These are phyloP conservation scores for Choanephora cucurbitarum DNA, from an alignment of 371 early-diverging fungal species.

Conservation along the genomic window DNA sequence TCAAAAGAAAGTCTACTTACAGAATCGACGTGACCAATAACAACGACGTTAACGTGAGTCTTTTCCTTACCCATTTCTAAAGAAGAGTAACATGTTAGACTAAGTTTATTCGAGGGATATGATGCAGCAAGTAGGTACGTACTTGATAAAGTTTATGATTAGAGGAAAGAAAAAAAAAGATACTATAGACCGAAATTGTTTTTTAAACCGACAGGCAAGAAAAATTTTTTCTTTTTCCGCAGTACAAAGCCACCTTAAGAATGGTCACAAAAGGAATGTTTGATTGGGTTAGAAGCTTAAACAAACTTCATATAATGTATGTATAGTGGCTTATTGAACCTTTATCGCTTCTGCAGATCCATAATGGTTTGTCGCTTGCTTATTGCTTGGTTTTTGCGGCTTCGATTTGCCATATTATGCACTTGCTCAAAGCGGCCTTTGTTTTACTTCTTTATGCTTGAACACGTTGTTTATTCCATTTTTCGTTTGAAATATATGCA, in stretches of 20 bases:
- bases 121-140: not conserved
- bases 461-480: too few species aligned
- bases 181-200: too few species aligned
- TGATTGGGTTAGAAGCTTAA: conserved; percentile 3
- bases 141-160: conserved; percentile 12
- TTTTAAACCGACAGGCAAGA: conserved; percentile 3
- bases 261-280: conserved; percentile 9
- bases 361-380: too few species aligned
- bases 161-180: conserved; percentile 18
- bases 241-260: conserved; percentile 16
- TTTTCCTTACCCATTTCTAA: conserved; percentile 89
- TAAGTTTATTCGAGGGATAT: not conserved
- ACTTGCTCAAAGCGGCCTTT: too few species aligned
- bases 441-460: too few species aligned
- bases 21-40: conserved; percentile 99
- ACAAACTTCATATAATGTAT: too few species aligned
- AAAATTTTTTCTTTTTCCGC: conserved; percentile 12
- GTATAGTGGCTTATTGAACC: too few species aligned
- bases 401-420: too few species aligned
- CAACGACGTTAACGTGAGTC: conserved; percentile 94
- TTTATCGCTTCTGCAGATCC: too few species aligned
- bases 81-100: not conserved
- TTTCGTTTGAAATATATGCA: too few species aligned
- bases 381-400: not conserved
- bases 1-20: conserved; percentile 64